phyloP scores from a whole-genome alignment of 192 early-diverging fungal genomes.

The Helicostylum pulchrum region DNA sequence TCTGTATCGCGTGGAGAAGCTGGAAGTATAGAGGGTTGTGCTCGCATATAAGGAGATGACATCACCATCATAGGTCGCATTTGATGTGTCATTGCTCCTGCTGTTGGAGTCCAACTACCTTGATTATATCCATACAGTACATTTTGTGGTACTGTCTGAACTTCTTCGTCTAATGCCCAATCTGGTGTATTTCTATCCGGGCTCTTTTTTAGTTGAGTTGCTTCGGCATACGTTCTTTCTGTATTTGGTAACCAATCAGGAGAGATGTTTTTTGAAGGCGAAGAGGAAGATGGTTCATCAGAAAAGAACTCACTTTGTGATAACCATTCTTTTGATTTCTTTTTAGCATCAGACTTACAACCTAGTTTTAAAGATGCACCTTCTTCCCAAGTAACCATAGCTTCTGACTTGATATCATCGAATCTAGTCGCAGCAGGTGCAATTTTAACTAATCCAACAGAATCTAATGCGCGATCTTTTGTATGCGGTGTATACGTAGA shows the following conservation, averaged over 20 bases:
- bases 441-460: neutral
- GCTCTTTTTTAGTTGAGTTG: neutral
- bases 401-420: slow-evolving; percentile 10
- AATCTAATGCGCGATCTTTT: no score
- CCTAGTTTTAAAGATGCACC: slow-evolving; percentile 2
- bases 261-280: neutral
- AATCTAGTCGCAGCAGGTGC: neutral
- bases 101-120: neutral
- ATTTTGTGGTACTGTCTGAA: no score
- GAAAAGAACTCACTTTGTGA: slow-evolving; percentile 6
- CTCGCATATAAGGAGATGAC: neutral
- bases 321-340: slow-evolving; percentile 3
- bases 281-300: neutral
- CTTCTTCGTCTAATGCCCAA: neutral
- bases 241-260: neutral
- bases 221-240: neutral
- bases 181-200: neutral
- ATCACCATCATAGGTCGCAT: neutral
- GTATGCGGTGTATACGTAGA: no score
- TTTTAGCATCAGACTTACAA: neutral
- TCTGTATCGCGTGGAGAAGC: neutral
- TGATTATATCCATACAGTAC: neutral
- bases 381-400: neutral
- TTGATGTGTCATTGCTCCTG: neutral
- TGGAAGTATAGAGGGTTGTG: neutral